A percentile compares a stretch with the other conserved stretches of the same genome.
Evolutionary conservation across 2,329 filamentous ascomycete species (phyloP).

Genomic region (Macrophomina pseudophaseolina): DNA sequence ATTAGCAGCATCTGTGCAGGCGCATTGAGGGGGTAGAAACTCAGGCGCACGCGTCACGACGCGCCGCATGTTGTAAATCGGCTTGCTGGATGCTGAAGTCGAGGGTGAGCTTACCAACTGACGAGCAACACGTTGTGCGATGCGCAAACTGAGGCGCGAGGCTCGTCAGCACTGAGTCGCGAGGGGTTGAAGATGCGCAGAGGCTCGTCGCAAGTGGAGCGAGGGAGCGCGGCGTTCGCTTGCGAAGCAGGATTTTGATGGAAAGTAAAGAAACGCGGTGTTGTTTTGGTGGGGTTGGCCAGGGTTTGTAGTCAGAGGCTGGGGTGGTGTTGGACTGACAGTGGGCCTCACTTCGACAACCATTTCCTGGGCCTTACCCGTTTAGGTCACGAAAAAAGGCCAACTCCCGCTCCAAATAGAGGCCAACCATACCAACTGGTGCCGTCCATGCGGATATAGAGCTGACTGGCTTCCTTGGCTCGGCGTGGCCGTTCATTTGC

Average conservation of each 20-base stretch:
- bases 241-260: not conserved
- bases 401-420: not conserved
- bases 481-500: not conserved
- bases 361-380: not conserved
- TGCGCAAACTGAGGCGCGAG: not conserved
- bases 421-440: not conserved
- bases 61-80: no score
- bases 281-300: not conserved
- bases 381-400: not conserved
- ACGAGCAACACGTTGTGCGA: not conserved
- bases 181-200: not conserved
- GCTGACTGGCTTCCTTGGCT: not conserved
- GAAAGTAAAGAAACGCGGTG: not conserved
- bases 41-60: no score
- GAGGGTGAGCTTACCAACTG: not conserved
- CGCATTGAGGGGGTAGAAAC: not conserved
- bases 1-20: not conserved
- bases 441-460: not conserved
- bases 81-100: not conserved
- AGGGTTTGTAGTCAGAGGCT: not conserved
- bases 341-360: not conserved
- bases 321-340: not conserved
- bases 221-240: not conserved
- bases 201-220: not conserved
- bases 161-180: not conserved